These are phyloP conservation scores for Penicillium arizonense DNA, from an alignment of 495 filamentous ascomycete genomes.

Conservation along the genomic window DNA sequence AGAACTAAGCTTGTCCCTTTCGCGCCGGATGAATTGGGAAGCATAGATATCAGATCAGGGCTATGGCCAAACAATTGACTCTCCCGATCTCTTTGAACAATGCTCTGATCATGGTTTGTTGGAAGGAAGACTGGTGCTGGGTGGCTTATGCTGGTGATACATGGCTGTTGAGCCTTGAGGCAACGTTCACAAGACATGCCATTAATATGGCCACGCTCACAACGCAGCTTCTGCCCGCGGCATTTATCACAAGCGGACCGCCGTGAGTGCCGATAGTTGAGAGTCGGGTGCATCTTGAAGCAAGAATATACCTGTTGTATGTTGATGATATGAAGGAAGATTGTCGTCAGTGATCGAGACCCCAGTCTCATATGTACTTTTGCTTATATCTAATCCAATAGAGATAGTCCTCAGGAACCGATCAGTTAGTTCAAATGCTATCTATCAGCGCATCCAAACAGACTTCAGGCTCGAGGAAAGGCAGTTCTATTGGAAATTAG, in stretches of 20 bases:
- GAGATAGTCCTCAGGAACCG: neutral
- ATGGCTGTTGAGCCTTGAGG: slow-evolving; percentile 27
- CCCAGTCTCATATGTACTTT: slow-evolving; percentile 2
- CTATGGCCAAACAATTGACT: neutral
- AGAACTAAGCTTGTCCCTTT: slow-evolving; percentile 14
- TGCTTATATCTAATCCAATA: neutral
- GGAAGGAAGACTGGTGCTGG: slow-evolving; percentile 5
- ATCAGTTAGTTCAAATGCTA: neutral
- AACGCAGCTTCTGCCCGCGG: slow-evolving; percentile 40
- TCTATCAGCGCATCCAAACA: neutral
- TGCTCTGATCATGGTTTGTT: neutral
- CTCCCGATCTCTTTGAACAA: slow-evolving; percentile 3
- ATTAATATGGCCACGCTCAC: slow-evolving; percentile 30
- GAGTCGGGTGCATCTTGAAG: slow-evolving; percentile 16
- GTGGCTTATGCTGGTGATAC: slow-evolving; percentile 23
- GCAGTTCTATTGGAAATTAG: slow-evolving; percentile 1
- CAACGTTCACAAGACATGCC: slow-evolving; percentile 28
- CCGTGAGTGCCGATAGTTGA: slow-evolving; percentile 29
- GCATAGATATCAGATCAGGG: slow-evolving; percentile 7
- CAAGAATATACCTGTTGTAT: no score
- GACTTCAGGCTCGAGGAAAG: neutral
- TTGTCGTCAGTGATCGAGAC: no score
- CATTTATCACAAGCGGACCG: slow-evolving; percentile 44
- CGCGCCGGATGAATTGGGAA: slow-evolving; percentile 11
- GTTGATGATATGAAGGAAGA: no score